Evolutionary conservation across 2,329 filamentous ascomycete species (phyloP).

Genomic region (Botrytis hyacinthi): DNA sequence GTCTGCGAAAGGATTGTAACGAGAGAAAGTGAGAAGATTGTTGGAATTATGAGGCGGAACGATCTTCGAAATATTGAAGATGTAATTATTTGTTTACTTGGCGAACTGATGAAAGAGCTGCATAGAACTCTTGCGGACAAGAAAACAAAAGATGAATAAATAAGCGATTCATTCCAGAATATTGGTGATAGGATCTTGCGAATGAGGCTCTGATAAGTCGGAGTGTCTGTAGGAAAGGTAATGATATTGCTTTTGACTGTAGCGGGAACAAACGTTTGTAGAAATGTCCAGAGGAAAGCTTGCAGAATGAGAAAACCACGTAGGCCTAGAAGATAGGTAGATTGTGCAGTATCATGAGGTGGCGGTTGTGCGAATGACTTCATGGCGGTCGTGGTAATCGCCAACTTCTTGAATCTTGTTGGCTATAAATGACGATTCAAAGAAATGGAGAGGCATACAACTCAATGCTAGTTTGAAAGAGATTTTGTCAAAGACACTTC

Average conservation of each 20-base stretch:
- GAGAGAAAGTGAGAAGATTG: conserved; percentile 43
- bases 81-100: conserved; percentile 40
- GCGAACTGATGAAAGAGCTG: conserved; percentile 44
- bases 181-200: conserved; percentile 47
- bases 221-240: conserved; percentile 40
- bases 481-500: neutral
- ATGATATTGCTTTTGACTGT: conserved; percentile 35
- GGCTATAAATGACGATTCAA: too few species aligned
- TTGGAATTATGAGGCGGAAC: conserved; percentile 44
- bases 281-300: conserved; percentile 47
- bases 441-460: neutral
- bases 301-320: conserved; percentile 33
- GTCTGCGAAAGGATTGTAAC: conserved; percentile 40
- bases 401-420: neutral
- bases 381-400: neutral
- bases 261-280: conserved; percentile 45
- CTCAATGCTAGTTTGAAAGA: neutral
- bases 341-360: neutral
- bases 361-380: neutral
- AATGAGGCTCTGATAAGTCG: conserved; percentile 43
- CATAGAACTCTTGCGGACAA: conserved; percentile 45
- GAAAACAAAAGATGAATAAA: conserved; percentile 47
- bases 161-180: conserved; percentile 45
- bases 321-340: conserved; percentile 17
- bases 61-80: conserved; percentile 44